Conservation (phyloP, 2,329 filamentous ascomycete species). For the Furcasterigmium sp. region DNA sequence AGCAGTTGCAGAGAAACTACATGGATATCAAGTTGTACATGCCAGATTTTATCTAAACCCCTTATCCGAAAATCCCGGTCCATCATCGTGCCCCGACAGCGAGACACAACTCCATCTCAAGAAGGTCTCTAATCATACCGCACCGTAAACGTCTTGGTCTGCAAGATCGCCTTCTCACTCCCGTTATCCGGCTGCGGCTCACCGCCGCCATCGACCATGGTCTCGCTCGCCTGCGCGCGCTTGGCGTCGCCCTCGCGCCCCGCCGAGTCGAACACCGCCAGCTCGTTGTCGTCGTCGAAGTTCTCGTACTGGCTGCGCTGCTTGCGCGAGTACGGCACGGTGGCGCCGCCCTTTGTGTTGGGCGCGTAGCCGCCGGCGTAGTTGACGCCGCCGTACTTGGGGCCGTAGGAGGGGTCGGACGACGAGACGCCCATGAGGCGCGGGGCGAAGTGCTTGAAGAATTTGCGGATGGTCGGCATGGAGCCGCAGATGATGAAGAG, state of each 20-base stretch:
- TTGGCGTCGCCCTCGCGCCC: slow-evolving; percentile 4
- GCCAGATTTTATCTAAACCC: no score
- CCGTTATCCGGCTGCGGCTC: slow-evolving; percentile 13
- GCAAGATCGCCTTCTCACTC: slow-evolving; percentile 18
- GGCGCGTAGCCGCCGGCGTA: neutral
- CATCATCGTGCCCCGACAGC: no score
- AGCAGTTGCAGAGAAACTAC: no score
- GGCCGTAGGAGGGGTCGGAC: neutral
- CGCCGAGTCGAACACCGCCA: slow-evolving; percentile 4
- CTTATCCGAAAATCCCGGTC: no score
- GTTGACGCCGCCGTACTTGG: neutral
- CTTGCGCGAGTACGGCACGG: neutral
- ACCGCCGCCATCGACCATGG: slow-evolving; percentile 3
- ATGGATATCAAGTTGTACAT: no score
- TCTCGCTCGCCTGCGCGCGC: slow-evolving; percentile 5
- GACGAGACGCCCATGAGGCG: slow-evolving; percentile 17
- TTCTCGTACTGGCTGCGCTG: slow-evolving; percentile 6
- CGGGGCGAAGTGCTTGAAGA: slow-evolving; percentile 30
- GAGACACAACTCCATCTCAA: no score
- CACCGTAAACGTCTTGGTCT: slow-evolving; percentile 16
- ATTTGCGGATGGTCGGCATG: slow-evolving; percentile 32
- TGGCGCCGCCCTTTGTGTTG: neutral
- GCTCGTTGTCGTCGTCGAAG: slow-evolving; percentile 8
- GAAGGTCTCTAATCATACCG: no score
- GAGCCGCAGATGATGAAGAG: slow-evolving; percentile 34